These are phyloP conservation scores for Arachnomyces sp. DNA, from an alignment of 2,329 filamentous ascomycete genomes.

Conservation along the genomic window DNA sequence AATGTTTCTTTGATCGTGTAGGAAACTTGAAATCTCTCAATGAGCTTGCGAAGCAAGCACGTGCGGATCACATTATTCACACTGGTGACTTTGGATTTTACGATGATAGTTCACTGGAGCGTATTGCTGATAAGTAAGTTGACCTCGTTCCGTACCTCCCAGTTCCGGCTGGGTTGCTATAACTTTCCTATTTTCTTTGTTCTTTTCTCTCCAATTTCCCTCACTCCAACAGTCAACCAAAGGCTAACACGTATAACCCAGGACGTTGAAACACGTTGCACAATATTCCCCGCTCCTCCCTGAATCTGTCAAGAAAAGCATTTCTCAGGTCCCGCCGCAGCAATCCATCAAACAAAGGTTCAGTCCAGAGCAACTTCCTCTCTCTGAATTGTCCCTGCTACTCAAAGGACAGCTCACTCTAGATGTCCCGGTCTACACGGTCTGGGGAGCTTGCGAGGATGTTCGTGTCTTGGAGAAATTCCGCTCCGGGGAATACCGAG, in stretches of 20 bases:
- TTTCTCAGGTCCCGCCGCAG: constrained; percentile 61
- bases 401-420: constrained; percentile 82
- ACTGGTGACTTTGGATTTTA: constrained; percentile 99
- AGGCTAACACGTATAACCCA: constrained; percentile 28
- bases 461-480: constrained; percentile 96
- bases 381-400: constrained; percentile 87
- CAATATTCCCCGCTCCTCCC: constrained; percentile 94
- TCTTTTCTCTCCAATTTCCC: constrained; percentile 5
- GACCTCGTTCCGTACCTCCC: constrained; percentile 4
- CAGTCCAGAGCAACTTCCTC: constrained; percentile 69
- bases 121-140: constrained; percentile 93
- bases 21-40: constrained; percentile 94
- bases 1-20: constrained; percentile 37
- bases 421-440: constrained; percentile 94
- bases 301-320: constrained; percentile 61
- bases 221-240: background rate
- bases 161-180: background rate
- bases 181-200: constrained; percentile 2
- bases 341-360: constrained; percentile 75
- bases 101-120: constrained; percentile 88
- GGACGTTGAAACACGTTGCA: constrained; percentile 94
- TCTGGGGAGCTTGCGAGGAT: constrained; percentile 98
- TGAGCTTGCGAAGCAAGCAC: constrained; percentile 88
- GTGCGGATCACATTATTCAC: constrained; percentile 95
- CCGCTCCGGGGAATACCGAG: constrained; percentile 94